Percentiles rank a stretch among this genome's conserved stretches.
phyloP scores from a whole-genome alignment of 352 stramenopile genomes.

The Achlya hypogyna region DNA sequence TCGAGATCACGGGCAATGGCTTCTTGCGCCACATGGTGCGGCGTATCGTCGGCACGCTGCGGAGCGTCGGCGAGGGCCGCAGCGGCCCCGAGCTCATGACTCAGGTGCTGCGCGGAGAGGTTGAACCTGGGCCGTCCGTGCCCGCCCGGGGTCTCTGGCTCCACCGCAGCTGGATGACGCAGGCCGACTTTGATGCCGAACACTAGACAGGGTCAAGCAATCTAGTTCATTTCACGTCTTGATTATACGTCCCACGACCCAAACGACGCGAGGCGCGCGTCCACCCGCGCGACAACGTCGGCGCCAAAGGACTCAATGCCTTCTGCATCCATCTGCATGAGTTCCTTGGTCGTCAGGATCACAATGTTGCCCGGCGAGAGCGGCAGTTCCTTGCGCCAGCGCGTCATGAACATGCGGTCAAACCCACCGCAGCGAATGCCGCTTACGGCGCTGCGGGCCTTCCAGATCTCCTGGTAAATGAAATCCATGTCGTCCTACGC shows the following conservation, averaged over 20 bases:
- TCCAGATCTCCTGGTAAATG: conserved; percentile 81
- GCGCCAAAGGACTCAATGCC: conserved; percentile 52
- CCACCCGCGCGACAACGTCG: conserved; percentile 56
- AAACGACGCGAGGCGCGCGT: conserved; percentile 51
- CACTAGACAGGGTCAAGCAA: conserved; percentile 15
- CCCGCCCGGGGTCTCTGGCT: conserved; percentile 74
- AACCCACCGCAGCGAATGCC: conserved; percentile 56
- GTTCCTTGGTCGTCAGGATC: conserved; percentile 76
- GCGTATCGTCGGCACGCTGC: conserved; percentile 70
- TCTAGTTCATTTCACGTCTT: not conserved
- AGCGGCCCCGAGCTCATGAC: conserved; percentile 45
- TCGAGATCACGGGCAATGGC: conserved; percentile 74
- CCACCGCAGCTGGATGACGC: conserved; percentile 73
- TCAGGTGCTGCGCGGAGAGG: conserved; percentile 46
- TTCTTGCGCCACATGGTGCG: conserved; percentile 85
- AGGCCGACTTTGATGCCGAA: conserved; percentile 63
- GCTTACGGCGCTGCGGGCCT: conserved; percentile 61
- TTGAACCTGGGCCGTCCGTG: conserved; percentile 54
- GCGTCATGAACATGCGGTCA: conserved; percentile 73
- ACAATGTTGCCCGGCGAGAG: conserved; percentile 79
- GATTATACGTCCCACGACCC: conserved; percentile 35
- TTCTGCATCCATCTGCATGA: conserved; percentile 44
- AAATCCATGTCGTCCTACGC: conserved; percentile 80
- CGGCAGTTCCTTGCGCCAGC: conserved; percentile 61
- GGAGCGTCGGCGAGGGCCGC: conserved; percentile 66